These are phyloP conservation scores for Solanum clarkiae DNA, from an alignment of 257 asterid species.

Conservation along the genomic window DNA sequence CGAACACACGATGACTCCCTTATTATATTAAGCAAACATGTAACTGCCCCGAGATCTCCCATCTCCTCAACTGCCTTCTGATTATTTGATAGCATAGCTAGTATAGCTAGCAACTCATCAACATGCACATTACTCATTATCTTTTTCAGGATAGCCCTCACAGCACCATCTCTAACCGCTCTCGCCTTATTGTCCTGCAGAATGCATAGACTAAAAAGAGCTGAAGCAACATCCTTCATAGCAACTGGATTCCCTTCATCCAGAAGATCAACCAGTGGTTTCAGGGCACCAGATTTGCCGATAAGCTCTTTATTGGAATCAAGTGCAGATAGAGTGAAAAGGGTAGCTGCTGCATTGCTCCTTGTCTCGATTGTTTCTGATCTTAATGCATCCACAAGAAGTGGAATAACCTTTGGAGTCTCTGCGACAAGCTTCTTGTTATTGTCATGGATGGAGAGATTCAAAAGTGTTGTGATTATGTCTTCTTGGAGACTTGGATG, in stretches of 20 bases:
- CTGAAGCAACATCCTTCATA: slow-evolving; percentile 82
- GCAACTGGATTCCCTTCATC: slow-evolving; percentile 58
- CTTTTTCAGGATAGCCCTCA: slow-evolving; percentile 48
- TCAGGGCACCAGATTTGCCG: slow-evolving; percentile 62
- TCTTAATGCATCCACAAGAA: slow-evolving; percentile 48
- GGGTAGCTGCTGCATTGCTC: slow-evolving; percentile 90
- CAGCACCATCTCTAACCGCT: slow-evolving; percentile 70
- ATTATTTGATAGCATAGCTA: slow-evolving; percentile 69
- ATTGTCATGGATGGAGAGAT: slow-evolving; percentile 74
- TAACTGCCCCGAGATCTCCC: slow-evolving; percentile 53
- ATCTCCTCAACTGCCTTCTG: slow-evolving; percentile 60
- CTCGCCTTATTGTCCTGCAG: slow-evolving; percentile 61
- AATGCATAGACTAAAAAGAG: slow-evolving; percentile 65
- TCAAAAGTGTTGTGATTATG: slow-evolving; percentile 63
- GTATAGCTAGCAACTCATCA: slow-evolving; percentile 61
- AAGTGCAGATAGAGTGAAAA: slow-evolving; percentile 72
- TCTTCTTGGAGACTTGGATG: slow-evolving; percentile 73
- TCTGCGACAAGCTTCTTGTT: slow-evolving; percentile 85
- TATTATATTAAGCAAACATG: slow-evolving; percentile 53
- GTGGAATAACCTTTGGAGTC: slow-evolving; percentile 52
- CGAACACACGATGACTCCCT: slow-evolving; percentile 48
- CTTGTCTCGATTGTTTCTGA: slow-evolving; percentile 59
- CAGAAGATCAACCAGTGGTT: slow-evolving; percentile 51
- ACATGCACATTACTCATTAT: slow-evolving; percentile 34
- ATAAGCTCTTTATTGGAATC: slow-evolving; percentile 67